These are phyloP conservation scores for Lachnellula willkommii DNA, from an alignment of 2,329 filamentous ascomycete genomes.

Conservation along the genomic window DNA sequence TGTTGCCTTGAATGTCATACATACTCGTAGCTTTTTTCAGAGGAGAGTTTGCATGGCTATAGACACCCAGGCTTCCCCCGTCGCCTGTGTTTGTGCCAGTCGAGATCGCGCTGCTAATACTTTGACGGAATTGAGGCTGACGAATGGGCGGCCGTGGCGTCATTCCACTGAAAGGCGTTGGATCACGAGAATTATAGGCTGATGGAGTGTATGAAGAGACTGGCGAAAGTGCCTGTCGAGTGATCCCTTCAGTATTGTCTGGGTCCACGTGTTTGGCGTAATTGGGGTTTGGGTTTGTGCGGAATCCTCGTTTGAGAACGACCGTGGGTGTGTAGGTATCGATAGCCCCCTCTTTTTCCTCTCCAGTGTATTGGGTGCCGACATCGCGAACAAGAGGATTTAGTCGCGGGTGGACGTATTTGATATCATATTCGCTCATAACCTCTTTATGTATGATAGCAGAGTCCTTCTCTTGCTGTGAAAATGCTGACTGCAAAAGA, in stretches of 20 bases:
- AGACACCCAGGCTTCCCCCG: slow-evolving; percentile 76
- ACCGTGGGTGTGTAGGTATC: slow-evolving; percentile 57
- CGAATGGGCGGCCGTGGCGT: slow-evolving; percentile 42
- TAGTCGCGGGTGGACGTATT: slow-evolving; percentile 88
- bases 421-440: slow-evolving; percentile 90
- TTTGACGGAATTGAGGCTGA: slow-evolving; percentile 48
- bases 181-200: slow-evolving; percentile 30
- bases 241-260: slow-evolving; percentile 41
- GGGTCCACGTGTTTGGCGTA: slow-evolving; percentile 70
- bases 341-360: slow-evolving; percentile 38
- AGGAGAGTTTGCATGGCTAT: slow-evolving; percentile 74
- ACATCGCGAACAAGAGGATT: slow-evolving; percentile 74
- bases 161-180: slow-evolving; percentile 33
- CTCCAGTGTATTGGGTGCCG: slow-evolving; percentile 65
- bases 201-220: slow-evolving; percentile 32
- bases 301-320: slow-evolving; percentile 68
- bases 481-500: slow-evolving; percentile 67
- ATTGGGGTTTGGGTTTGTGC: slow-evolving; percentile 76
- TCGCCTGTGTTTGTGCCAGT: slow-evolving; percentile 39
- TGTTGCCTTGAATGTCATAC: slow-evolving; percentile 47
- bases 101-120: slow-evolving; percentile 30
- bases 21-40: slow-evolving; percentile 70
- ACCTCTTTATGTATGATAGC: slow-evolving; percentile 85
- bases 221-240: slow-evolving; percentile 33
- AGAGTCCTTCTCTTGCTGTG: slow-evolving; percentile 79